Conservation (phyloP, 345 rosid genomes). For the Raphanus raphanistrum region DNA sequence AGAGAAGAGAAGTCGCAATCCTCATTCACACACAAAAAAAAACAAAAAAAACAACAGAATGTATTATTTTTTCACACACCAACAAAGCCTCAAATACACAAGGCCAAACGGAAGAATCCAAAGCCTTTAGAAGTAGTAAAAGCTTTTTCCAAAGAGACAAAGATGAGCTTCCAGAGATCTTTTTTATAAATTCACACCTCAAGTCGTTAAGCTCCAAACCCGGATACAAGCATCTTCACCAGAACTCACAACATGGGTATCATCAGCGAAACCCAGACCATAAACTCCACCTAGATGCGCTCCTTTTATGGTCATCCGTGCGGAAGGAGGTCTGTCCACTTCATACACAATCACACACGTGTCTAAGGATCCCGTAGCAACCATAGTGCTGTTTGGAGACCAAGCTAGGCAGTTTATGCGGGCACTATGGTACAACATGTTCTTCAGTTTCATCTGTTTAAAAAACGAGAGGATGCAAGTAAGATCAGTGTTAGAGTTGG, state of each 20-base stretch:
- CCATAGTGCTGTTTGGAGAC: conserved; percentile 75
- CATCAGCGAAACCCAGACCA: conserved; percentile 75
- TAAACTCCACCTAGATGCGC: conserved; percentile 93
- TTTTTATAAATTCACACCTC: conserved; percentile 18
- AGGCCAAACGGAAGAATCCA: conserved; percentile 18
- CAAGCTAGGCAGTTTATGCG: conserved; percentile 43
- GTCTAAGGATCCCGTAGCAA: conserved; percentile 89
- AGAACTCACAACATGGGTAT: conserved; percentile 63
- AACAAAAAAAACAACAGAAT: not conserved
- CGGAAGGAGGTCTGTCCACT: conserved; percentile 71
- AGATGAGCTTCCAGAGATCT: not conserved
- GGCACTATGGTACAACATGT: not conserved
- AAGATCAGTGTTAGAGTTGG: not conserved
- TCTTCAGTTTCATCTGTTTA: not conserved
- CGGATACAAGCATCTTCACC: conserved; percentile 95
- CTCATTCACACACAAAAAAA: conserved; percentile 9
- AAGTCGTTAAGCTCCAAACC: conserved; percentile 55
- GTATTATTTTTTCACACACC: conserved; percentile 3
- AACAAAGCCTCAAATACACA: not conserved
- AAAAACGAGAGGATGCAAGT: not conserved
- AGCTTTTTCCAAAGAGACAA: not conserved
- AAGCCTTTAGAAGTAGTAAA: not conserved
- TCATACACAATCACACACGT: conserved; percentile 74
- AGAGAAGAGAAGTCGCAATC: not conserved
- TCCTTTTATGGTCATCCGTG: conserved; percentile 71